Base-by-base conservation (phyloP, 768 basidiomycete species). In the Kwoniella shandongensis region DNA sequence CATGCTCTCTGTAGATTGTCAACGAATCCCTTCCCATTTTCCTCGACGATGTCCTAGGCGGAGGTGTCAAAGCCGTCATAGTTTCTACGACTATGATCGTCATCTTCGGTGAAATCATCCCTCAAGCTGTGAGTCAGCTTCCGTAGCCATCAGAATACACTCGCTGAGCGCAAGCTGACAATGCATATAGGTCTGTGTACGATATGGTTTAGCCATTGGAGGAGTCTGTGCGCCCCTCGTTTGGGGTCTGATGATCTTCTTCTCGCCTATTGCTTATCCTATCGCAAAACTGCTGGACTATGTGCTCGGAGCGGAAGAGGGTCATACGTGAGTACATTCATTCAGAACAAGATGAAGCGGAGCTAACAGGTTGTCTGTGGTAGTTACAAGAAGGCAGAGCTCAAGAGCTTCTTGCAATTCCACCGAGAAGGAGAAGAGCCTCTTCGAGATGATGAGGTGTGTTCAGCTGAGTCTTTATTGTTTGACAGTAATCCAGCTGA, bases 161-260 rank as follows among this genome's bases (percentile, higher is more conserved):
- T 53, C 17, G 27, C 8, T 20, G 1, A 10, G 1, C 26, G 20
- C 3, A 36, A 30, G 41, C 26, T 25, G 35, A 25, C 17, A 13
- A 29, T 61, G 50, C 58, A 26, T 59, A n/a, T 52, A 82, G 83
- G 83, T 88, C 54, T 85, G 88, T 71, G 81, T 83, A 10, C 77
- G 88, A 35, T 86, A 90, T 73, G 91, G 91, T 46, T 83, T 92
- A 15, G 76, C 83, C 2, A 86, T 93, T 55, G 91, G 91, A 15
- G 89, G 89, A 0, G 80, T 78, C 18, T 89, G 88, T 56, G 84
- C 87, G 0, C 88, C 87, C 0, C 81, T 90, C 57, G 89, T 91
- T 4, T 80, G 86, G 5, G 75, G 69, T 7, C 76, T 90, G 56
- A 90, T 91, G 88, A 86, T 84, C 69, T 65, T 87, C 23, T 79